Evolutionary conservation across 371 early-diverging fungal species (phyloP).

Genomic region (Choanephora cucurbitarum): DNA sequence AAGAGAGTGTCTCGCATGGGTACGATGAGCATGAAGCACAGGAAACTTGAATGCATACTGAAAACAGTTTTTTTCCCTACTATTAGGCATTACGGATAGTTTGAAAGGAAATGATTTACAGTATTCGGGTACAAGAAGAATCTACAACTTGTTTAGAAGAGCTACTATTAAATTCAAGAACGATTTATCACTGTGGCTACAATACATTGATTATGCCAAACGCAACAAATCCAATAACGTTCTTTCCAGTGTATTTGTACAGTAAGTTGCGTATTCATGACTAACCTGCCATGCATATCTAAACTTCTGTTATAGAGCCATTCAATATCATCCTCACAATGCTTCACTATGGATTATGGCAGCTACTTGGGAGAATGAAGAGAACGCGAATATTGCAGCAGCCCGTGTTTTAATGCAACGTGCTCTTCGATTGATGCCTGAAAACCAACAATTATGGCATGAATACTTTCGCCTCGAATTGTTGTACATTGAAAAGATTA

Average conservation of each 20-base stretch:
- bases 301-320: constrained; percentile 55
- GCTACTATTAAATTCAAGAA: constrained; percentile 81
- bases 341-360: constrained; percentile 88
- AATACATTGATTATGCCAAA: constrained; percentile 86
- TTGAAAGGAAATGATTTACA: constrained; percentile 30
- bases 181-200: constrained; percentile 85
- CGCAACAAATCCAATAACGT: constrained; percentile 60
- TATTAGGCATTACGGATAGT: constrained; percentile 2
- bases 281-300: not conserved
- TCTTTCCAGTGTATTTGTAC: constrained; percentile 72
- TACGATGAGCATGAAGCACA: no score
- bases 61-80: no score
- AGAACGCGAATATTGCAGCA: constrained; percentile 77
- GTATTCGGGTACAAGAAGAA: constrained; percentile 66
- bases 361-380: constrained; percentile 86
- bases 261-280: constrained; percentile 45
- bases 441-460: constrained; percentile 75
- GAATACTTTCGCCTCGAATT: constrained; percentile 94
- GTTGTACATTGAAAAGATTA: constrained; percentile 86
- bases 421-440: constrained; percentile 81
- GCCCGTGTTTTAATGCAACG: constrained; percentile 89
- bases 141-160: constrained; percentile 79
- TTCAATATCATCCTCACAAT: constrained; percentile 85
- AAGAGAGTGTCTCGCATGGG: constrained; percentile 72
- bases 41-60: no score